Percentiles rank a stretch among this genome's conserved stretches.
These are phyloP conservation scores for Diaporthe capsici DNA, from an alignment of 2,329 filamentous ascomycete genomes.

Conservation along the genomic window DNA sequence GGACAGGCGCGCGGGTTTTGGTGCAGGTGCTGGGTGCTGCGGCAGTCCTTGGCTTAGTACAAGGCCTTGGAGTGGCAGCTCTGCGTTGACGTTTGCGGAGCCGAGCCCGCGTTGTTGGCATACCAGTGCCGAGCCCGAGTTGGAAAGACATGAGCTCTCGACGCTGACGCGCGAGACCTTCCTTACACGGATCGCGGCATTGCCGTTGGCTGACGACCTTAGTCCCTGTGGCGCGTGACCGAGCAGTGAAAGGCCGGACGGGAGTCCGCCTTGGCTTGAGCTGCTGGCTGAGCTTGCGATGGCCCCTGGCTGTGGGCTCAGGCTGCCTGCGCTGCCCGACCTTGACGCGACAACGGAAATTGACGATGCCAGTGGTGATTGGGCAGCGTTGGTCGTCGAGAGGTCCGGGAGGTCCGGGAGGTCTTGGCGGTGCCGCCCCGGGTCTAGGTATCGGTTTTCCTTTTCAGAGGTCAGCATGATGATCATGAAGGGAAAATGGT, in stretches of 20 bases:
- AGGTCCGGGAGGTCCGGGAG: constrained; percentile 7
- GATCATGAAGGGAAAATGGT: neutral
- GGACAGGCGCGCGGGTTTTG: constrained; percentile 15
- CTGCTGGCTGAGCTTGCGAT: neutral
- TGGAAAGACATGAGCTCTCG: neutral
- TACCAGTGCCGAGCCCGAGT: neutral
- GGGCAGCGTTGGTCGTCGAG: neutral
- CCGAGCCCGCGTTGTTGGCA: constrained; percentile 22
- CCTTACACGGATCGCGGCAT: neutral
- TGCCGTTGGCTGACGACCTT: constrained; percentile 8
- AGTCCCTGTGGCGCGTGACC: neutral
- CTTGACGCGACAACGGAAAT: neutral
- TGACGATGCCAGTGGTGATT: constrained; percentile 11
- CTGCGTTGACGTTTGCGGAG: constrained; percentile 16
- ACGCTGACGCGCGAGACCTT: neutral
- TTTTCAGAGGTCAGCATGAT: constrained; percentile 36
- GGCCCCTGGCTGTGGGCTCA: constrained; percentile 2
- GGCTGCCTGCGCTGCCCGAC: neutral
- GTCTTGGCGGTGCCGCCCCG: neutral
- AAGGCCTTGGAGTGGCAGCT: constrained; percentile 30
- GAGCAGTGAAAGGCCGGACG: neutral
- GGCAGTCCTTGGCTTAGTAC: constrained; percentile 29
- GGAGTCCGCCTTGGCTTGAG: constrained; percentile 4
- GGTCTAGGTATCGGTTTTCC: constrained; percentile 17
- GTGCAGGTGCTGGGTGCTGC: constrained; percentile 31